These are phyloP conservation scores for Verbascum thapsus DNA, from an alignment of 257 asterid species.

Conservation along the genomic window DNA sequence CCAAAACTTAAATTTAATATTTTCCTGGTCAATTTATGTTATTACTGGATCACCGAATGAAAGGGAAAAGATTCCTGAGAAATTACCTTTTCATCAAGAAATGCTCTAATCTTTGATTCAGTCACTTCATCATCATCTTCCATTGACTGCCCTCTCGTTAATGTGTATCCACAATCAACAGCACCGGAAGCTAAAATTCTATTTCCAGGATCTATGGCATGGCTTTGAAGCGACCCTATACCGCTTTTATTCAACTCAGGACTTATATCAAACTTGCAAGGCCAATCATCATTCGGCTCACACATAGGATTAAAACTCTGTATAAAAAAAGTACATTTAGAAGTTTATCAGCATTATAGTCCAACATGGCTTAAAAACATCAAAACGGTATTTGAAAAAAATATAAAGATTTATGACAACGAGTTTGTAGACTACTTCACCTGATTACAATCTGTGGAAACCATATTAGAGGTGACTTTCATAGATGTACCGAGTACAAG, in stretches of 20 bases:
- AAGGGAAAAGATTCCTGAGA: background rate
- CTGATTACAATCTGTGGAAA: conserved; percentile 56
- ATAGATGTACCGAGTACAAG: conserved; percentile 51
- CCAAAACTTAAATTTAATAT: background rate
- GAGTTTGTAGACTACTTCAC: conserved; percentile 33
- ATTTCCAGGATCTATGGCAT: conserved; percentile 44
- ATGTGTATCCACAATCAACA: conserved; percentile 64
- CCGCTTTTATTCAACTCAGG: conserved; percentile 55
- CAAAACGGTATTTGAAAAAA: conserved; percentile 6
- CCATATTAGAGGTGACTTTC: conserved; percentile 40
- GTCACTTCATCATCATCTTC: conserved; percentile 92
- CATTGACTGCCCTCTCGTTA: conserved; percentile 60
- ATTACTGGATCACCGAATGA: background rate
- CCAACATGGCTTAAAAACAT: conserved; percentile 7
- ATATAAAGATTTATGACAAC: conserved; percentile 17
- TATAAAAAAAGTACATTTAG: conserved; percentile 21
- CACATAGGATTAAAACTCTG: conserved; percentile 95
- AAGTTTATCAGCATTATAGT: conserved; percentile 20
- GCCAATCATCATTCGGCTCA: conserved; percentile 85
- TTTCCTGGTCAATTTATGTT: conserved; percentile 5
- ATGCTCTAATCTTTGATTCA: conserved; percentile 86
- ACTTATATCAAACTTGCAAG: conserved; percentile 74
- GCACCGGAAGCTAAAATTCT: conserved; percentile 45
- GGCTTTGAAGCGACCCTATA: conserved; percentile 44
- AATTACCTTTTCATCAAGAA: conserved; percentile 89